These are phyloP conservation scores for Bothriochloa decipiens DNA, from an alignment of 176 grass and related monocot species.

Conservation along the genomic window DNA sequence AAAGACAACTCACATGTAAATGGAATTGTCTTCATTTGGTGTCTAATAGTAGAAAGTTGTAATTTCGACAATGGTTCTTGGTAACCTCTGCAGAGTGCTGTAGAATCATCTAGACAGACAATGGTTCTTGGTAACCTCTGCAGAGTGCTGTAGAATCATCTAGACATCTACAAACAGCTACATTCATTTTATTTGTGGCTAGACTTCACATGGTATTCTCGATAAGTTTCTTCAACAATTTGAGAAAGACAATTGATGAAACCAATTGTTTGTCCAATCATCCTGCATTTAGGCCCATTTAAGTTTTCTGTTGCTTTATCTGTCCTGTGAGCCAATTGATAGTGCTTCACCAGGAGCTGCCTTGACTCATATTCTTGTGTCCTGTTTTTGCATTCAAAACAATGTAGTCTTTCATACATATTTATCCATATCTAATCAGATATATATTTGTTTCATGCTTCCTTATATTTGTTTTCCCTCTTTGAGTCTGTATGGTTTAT, in stretches of 20 bases:
- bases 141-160: neutral
- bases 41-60: neutral
- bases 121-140: neutral
- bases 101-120: too few species aligned
- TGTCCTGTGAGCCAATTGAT: neutral
- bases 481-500: constrained; percentile 10
- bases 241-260: neutral
- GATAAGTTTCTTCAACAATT: neutral
- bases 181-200: neutral
- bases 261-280: neutral
- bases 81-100: neutral
- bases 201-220: neutral
- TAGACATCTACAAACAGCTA: neutral
- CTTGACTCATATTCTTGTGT: constrained; percentile 10
- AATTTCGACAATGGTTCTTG: neutral
- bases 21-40: neutral
- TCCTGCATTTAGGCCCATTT: neutral
- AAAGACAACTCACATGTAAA: neutral
- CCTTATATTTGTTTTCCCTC: neutral
- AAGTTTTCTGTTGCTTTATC: constrained; percentile 1
- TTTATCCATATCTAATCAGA: neutral
- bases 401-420: neutral
- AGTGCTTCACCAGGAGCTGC: neutral
- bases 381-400: neutral
- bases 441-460: neutral